phyloP scores from a whole-genome alignment of 2,329 filamentous ascomycete genomes.

The Phaeosphaeria sp. region DNA sequence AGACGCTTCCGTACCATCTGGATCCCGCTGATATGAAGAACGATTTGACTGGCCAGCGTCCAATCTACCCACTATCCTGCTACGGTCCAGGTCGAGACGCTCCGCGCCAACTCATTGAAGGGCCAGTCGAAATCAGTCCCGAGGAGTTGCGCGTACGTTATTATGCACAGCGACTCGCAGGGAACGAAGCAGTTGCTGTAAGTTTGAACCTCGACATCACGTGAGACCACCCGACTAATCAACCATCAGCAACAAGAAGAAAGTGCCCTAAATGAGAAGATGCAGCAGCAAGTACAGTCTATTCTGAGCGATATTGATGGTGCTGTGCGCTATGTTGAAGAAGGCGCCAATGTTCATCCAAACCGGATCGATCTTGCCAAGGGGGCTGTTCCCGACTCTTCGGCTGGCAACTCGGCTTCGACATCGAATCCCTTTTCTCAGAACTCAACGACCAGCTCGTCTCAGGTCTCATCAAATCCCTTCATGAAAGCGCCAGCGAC shows the following conservation, averaged over 20 bases:
- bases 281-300: conserved; percentile 74
- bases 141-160: conserved; percentile 82
- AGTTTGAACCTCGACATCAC: conserved; percentile 19
- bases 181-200: conserved; percentile 65
- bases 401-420: conserved; percentile 10
- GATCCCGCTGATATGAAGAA: conserved; percentile 40
- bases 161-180: conserved; percentile 69
- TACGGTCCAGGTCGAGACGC: conserved; percentile 81
- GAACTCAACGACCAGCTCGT: conserved; percentile 21
- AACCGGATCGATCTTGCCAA: conserved; percentile 43
- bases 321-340: conserved; percentile 57
- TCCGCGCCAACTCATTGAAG: conserved; percentile 84
- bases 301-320: conserved; percentile 73
- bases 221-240: conserved; percentile 13
- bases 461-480: conserved; percentile 25
- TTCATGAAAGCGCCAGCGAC: conserved; percentile 51
- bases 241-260: conserved; percentile 64
- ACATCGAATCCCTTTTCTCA: conserved; percentile 34
- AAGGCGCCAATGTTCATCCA: conserved; percentile 42
- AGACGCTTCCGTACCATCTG: conserved; percentile 33
- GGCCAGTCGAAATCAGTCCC: conserved; percentile 81
- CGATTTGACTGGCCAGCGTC: conserved; percentile 75
- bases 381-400: conserved; percentile 22
- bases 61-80: conserved; percentile 84
- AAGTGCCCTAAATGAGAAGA: conserved; percentile 65